Evolutionary conservation across 2,329 filamentous ascomycete species (phyloP).

Genomic region (Ophiostoma australiae): DNA sequence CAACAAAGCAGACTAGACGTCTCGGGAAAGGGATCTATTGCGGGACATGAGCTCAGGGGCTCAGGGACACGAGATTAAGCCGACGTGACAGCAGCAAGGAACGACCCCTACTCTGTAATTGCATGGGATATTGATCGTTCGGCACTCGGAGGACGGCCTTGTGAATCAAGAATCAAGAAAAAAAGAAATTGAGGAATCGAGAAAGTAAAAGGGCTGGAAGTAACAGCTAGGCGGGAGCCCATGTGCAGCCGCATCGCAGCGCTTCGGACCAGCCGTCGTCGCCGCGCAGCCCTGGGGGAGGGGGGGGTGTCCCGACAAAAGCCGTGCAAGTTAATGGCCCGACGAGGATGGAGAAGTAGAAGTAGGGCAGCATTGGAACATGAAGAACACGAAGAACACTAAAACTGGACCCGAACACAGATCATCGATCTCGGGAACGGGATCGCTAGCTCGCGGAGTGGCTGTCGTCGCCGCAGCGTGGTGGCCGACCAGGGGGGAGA

Average conservation of each 20-base stretch:
- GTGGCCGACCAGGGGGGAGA: neutral
- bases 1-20: neutral
- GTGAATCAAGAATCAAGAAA: neutral
- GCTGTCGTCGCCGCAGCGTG: conserved; percentile 1
- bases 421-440: conserved; percentile 11
- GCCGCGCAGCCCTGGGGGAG: conserved; percentile 3
- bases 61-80: neutral
- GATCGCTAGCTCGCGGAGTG: conserved; percentile 10
- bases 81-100: neutral
- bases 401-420: neutral
- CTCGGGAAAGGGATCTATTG: conserved; percentile 2
- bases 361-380: neutral
- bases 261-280: neutral
- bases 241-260: neutral
- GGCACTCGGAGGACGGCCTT: neutral
- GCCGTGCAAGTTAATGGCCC: neutral
- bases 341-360: neutral
- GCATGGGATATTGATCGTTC: neutral
- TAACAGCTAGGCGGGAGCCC: neutral
- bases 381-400: neutral
- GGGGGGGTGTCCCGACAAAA: conserved; percentile 3
- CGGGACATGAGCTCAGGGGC: neutral
- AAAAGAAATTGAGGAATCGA: neutral
- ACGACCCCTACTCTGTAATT: neutral
- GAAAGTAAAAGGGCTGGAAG: neutral